phyloP scores from a whole-genome alignment of 2,329 filamentous ascomycete genomes.

The Colletotrichum kahawae region DNA sequence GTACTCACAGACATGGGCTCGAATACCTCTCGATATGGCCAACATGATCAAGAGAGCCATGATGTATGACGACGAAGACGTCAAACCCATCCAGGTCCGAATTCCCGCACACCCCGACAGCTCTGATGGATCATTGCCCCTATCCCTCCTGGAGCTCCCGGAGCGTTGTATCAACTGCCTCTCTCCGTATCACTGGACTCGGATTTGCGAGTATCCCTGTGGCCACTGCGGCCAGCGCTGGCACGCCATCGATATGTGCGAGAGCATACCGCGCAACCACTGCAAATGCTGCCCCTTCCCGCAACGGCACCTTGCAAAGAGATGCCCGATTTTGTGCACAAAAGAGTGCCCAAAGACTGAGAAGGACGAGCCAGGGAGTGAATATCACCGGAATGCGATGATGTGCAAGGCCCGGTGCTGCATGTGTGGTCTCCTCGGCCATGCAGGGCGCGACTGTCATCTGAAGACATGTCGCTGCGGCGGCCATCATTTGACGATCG shows the following conservation, averaged over 20 bases:
- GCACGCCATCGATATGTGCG: constrained; percentile 34
- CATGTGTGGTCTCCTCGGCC: constrained; percentile 44
- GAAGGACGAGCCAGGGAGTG: constrained; percentile 22
- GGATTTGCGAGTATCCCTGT: constrained; percentile 31
- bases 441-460: constrained; percentile 40
- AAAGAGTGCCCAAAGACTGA: constrained; percentile 33
- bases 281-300: constrained; percentile 46
- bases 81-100: background rate
- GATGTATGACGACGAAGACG: background rate
- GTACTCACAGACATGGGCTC: background rate
- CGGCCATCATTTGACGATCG: constrained; percentile 32
- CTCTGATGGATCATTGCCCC: no score
- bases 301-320: constrained; percentile 35
- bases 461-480: constrained; percentile 40
- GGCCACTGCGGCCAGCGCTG: constrained; percentile 36
- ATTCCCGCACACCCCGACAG: background rate
- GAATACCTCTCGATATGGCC: background rate
- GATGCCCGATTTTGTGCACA: constrained; percentile 38
- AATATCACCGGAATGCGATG: constrained; percentile 40
- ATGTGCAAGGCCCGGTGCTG: constrained; percentile 41
- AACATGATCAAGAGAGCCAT: background rate
- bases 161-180: constrained; percentile 31
- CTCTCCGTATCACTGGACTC: constrained; percentile 27
- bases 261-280: constrained; percentile 34
- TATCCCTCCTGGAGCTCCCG: background rate